These are phyloP conservation scores for Xylariaceae sp. DNA, from an alignment of 2,329 filamentous ascomycete species.

Conservation along the genomic window DNA sequence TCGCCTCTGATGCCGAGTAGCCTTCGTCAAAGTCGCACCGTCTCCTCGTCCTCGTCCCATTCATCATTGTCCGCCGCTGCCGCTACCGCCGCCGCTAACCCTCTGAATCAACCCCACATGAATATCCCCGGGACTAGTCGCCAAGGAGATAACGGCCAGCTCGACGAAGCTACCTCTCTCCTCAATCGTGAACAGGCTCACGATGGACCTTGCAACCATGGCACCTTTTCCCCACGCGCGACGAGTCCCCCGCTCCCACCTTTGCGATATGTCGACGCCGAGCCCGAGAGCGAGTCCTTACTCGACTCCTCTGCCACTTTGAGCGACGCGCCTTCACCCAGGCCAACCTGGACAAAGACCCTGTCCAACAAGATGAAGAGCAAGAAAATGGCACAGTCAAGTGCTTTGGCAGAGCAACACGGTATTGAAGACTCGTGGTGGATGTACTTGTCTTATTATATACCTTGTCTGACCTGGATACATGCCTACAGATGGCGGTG, in stretches of 20 bases:
- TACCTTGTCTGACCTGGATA: slow-evolving; percentile 88
- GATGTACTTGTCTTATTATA: slow-evolving; percentile 91
- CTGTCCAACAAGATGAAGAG: slow-evolving; percentile 49
- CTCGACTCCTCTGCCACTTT: slow-evolving; percentile 33
- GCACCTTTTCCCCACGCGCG: slow-evolving; percentile 68
- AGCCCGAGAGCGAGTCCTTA: slow-evolving; percentile 28
- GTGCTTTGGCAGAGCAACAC: slow-evolving; percentile 63
- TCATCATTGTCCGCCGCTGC: not conserved
- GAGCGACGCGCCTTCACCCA: slow-evolving; percentile 34
- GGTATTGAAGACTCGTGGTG: slow-evolving; percentile 66
- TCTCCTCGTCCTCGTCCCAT: slow-evolving; percentile 24
- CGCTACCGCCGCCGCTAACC: not conserved
- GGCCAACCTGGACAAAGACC: slow-evolving; percentile 41
- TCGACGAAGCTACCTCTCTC: slow-evolving; percentile 48
- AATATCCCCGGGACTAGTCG: not conserved
- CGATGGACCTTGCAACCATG: slow-evolving; percentile 58
- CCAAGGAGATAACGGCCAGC: not conserved
- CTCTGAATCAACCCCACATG: slow-evolving; percentile 4
- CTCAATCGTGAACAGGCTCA: slow-evolving; percentile 37
- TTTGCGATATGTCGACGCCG: slow-evolving; percentile 29
- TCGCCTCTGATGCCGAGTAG: slow-evolving; percentile 29
- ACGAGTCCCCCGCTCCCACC: slow-evolving; percentile 42
- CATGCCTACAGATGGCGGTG: slow-evolving; percentile 77
- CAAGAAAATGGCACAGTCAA: slow-evolving; percentile 68
- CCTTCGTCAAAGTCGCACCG: slow-evolving; percentile 29